Conservation (phyloP, 768 basidiomycete species). For the Tulasnella sp. region DNA sequence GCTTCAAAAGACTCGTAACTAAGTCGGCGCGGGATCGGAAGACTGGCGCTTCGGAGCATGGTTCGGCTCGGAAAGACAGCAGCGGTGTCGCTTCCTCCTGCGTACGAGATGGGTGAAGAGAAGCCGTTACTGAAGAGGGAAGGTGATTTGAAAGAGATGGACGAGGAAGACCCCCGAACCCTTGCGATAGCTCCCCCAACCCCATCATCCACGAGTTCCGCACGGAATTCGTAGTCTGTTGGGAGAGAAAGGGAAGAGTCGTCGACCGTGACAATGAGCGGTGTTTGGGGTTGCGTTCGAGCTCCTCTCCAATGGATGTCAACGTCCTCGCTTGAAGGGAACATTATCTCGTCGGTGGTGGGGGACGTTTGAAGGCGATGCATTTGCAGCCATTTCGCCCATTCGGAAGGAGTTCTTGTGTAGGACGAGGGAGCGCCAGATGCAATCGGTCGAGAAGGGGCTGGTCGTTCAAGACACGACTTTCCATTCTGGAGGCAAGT, state of each 20-base stretch:
- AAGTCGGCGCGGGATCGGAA: not conserved
- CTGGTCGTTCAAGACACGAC: not conserved
- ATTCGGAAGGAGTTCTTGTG: not conserved
- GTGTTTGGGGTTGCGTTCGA: not conserved
- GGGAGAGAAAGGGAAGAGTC: not conserved
- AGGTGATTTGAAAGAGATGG: not conserved
- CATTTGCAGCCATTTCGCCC: no score
- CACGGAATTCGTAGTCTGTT: not conserved
- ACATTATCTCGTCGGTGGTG: no score
- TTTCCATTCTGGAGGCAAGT: not conserved
- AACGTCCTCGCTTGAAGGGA: no score
- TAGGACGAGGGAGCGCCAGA: not conserved
- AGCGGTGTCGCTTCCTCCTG: not conserved
- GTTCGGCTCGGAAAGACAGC: not conserved
- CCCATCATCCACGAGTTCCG: not conserved
- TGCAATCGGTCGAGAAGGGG: not conserved
- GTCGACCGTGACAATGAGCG: not conserved
- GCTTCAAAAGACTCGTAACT: conserved; percentile 2
- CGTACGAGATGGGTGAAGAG: not conserved
- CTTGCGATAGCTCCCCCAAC: not conserved
- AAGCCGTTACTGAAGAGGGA: not conserved
- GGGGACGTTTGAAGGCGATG: no score
- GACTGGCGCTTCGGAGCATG: not conserved
- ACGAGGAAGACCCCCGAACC: not conserved
- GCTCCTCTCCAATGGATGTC: not conserved